Percentiles rank a stretch among this genome's conserved stretches.
Evolutionary conservation across 1,139 yeast genomes (phyloP).

Genomic region (Blastobotrys ciferrii): DNA sequence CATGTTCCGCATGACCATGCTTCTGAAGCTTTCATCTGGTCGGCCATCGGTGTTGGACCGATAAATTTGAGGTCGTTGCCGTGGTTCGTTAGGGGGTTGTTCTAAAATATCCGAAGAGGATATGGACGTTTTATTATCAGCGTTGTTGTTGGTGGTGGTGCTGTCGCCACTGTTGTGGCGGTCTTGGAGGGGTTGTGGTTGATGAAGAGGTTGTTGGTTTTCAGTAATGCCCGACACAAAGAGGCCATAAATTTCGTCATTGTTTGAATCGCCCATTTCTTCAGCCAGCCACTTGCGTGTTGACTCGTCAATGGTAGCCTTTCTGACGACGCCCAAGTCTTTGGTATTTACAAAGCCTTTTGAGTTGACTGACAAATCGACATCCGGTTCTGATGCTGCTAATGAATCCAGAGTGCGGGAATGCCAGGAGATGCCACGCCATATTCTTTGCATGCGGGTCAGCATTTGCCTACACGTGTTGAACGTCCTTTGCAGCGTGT

Average conservation of each 20-base stretch:
- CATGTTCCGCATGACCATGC: constrained; percentile 26
- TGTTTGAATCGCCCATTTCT: constrained; percentile 23
- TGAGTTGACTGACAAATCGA: constrained; percentile 28
- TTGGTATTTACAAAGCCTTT: constrained; percentile 25
- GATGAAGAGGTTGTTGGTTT: constrained; percentile 8
- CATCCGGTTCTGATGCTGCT: constrained; percentile 32
- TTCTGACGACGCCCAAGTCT: constrained; percentile 28
- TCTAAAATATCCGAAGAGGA: background rate
- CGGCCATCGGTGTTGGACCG: constrained; percentile 1
- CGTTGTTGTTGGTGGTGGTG: background rate
- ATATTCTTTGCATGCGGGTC: constrained; percentile 26
- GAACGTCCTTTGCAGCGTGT: constrained; percentile 28
- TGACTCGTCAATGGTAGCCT: constrained; percentile 29
- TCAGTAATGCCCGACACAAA: constrained; percentile 29
- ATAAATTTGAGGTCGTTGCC: background rate
- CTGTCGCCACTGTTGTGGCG: background rate
- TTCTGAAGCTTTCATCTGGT: constrained; percentile 23
- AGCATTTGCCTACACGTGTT: constrained; percentile 29
- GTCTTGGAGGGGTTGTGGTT: background rate
- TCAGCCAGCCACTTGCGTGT: constrained; percentile 30
- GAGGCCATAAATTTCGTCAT: constrained; percentile 28
- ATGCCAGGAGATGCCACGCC: constrained; percentile 34
- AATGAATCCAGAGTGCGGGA: constrained; percentile 29
- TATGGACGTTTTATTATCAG: background rate
- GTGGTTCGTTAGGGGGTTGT: background rate